Conservation (phyloP, 2,329 filamentous ascomycete species). For the Neoscytalidium dimidiatum region DNA sequence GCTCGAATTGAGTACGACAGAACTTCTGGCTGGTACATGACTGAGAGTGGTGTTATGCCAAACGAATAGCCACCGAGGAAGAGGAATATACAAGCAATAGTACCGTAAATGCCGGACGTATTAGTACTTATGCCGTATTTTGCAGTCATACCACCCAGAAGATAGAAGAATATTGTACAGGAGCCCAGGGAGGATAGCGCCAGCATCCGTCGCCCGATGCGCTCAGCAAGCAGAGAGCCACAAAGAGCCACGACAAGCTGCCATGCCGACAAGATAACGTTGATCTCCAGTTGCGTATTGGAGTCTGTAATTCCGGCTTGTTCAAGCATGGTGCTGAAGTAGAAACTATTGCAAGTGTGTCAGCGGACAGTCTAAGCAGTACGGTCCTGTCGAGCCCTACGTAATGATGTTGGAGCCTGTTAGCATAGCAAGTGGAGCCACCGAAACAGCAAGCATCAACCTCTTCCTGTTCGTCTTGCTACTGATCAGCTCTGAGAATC, state of each 20-base stretch:
- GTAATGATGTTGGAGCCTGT: not conserved
- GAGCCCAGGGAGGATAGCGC: conserved; percentile 21
- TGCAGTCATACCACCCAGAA: conserved; percentile 9
- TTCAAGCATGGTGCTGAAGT: conserved; percentile 46
- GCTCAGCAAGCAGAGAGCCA: conserved; percentile 21
- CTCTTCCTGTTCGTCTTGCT: conserved; percentile 40
- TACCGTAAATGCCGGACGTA: conserved; percentile 44
- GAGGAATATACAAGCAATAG: conserved; percentile 30
- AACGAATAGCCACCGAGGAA: conserved; percentile 38
- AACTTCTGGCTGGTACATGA: conserved; percentile 37
- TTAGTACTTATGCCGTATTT: conserved; percentile 40
- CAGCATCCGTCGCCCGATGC: conserved; percentile 4
- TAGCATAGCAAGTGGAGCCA: conserved; percentile 36
- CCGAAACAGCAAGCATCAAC: conserved; percentile 41
- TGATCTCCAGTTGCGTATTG: conserved; percentile 45
- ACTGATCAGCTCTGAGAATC: conserved; percentile 24
- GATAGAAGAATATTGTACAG: conserved; percentile 14
- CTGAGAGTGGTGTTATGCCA: conserved; percentile 38
- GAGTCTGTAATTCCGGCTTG: conserved; percentile 50
- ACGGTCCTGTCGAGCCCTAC: conserved; percentile 13
- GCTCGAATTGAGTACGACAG: conserved; percentile 36
- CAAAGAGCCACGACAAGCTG: conserved; percentile 20
- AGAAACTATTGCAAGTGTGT: conserved; percentile 22
- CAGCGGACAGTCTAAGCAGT: not conserved
- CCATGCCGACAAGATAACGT: conserved; percentile 23